Evolutionary conservation across 1,139 yeast genomes (phyloP).

Genomic region (Taphrina pruni): DNA sequence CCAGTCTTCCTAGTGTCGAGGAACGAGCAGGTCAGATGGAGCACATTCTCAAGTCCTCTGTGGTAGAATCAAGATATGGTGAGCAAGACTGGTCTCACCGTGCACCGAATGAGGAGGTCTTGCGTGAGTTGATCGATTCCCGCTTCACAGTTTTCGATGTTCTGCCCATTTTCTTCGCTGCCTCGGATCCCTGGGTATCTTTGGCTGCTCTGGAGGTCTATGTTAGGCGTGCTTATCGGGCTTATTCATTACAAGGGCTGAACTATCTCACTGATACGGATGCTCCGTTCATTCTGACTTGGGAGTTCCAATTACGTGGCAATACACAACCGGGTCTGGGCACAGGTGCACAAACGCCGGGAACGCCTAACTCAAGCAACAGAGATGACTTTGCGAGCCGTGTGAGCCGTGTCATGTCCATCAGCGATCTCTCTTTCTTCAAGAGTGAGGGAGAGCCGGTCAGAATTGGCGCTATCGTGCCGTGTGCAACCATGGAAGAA

Average conservation of each 20-base stretch:
- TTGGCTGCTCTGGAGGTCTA: conserved; percentile 97
- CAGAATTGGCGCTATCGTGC: conserved; percentile 86
- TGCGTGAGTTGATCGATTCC: conserved; percentile 92
- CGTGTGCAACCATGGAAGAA: conserved; percentile 84
- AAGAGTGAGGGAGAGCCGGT: conserved; percentile 63
- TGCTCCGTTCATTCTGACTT: conserved; percentile 72
- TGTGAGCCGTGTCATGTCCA: conserved; percentile 80
- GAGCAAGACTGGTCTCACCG: conserved; percentile 73
- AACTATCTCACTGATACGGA: conserved; percentile 63
- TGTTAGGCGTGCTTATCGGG: conserved; percentile 95
- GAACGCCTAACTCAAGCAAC: conserved; percentile 45
- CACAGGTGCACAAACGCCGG: conserved; percentile 40
- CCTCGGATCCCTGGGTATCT: conserved; percentile 84
- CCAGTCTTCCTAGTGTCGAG: conserved; percentile 92
- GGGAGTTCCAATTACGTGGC: conserved; percentile 90
- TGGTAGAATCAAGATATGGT: conserved; percentile 86
- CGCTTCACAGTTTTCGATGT: conserved; percentile 96
- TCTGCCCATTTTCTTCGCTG: conserved; percentile 83
- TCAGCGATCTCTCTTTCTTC: conserved; percentile 86
- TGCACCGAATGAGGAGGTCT: conserved; percentile 77
- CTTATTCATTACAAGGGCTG: conserved; percentile 83
- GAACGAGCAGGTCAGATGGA: conserved; percentile 97
- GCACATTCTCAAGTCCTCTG: conserved; percentile 90
- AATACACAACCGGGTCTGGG: conserved; percentile 62
- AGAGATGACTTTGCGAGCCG: conserved; percentile 46